phyloP scores from a whole-genome alignment of 305 asterid species.

The Stenogyne calaminthoides region DNA sequence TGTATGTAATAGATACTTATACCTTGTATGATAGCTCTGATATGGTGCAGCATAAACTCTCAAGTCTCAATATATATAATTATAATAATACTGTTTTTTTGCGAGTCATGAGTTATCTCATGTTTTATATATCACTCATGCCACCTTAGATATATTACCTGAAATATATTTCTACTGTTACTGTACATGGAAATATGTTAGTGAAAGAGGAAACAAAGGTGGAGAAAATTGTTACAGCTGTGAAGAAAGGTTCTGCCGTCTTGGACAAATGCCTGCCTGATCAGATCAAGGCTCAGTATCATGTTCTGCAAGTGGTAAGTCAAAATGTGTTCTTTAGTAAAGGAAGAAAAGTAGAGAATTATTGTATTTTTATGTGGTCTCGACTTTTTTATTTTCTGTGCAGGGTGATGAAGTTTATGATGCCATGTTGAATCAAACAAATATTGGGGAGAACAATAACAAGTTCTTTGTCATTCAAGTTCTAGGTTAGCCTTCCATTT shows the following conservation, averaged over 20 bases:
- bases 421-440: slow-evolving; percentile 94
- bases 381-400: slow-evolving; percentile 25
- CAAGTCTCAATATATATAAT: neutral
- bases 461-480: slow-evolving; percentile 82
- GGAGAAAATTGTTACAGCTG: slow-evolving; percentile 62
- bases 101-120: neutral
- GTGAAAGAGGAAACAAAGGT: slow-evolving; percentile 42
- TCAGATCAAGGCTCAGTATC: slow-evolving; percentile 71
- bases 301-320: slow-evolving; percentile 76
- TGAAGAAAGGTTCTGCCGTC: slow-evolving; percentile 86
- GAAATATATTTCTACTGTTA: slow-evolving; percentile 19
- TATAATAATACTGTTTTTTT: neutral
- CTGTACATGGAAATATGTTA: slow-evolving; percentile 23
- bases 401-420: slow-evolving; percentile 83
- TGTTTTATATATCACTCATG: slow-evolving; percentile 2
- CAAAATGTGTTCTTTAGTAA: slow-evolving; percentile 6
- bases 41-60: neutral
- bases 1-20: slow-evolving; percentile 5
- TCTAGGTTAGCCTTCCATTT: slow-evolving; percentile 58
- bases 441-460: slow-evolving; percentile 85
- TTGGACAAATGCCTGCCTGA: slow-evolving; percentile 77
- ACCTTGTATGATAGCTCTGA: neutral
- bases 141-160: slow-evolving; percentile 26
- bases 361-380: slow-evolving; percentile 2
- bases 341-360: neutral